phyloP scores from a whole-genome alignment of 2,329 filamentous ascomycete genomes.

The Alternaria postmessia region DNA sequence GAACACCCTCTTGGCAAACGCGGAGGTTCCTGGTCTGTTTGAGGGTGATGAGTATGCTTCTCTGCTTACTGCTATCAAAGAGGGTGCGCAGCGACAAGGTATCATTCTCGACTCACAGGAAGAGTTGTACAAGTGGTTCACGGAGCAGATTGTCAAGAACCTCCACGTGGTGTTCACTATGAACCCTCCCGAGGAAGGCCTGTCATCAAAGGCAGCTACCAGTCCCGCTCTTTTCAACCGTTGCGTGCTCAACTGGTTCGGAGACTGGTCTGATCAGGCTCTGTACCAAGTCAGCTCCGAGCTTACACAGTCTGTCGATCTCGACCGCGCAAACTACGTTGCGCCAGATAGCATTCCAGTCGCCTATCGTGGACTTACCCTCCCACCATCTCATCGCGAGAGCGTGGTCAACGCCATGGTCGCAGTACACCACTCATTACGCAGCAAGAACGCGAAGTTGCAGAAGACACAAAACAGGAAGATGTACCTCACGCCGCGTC shows the following conservation, averaged over 20 bases:
- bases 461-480: constrained; percentile 90
- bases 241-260: constrained; percentile 99
- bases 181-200: constrained; percentile 95
- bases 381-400: constrained; percentile 90
- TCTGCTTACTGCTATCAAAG: constrained; percentile 99
- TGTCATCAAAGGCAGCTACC: constrained; percentile 95
- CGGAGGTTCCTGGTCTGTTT: constrained; percentile 98
- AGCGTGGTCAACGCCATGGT: constrained; percentile 98
- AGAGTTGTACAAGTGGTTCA: constrained; percentile 99
- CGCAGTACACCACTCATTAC: constrained; percentile 94
- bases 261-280: constrained; percentile 99
- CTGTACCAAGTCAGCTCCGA: constrained; percentile 97
- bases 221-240: constrained; percentile 99
- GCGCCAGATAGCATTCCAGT: constrained; percentile 93
- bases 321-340: constrained; percentile 85
- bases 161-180: constrained; percentile 99
- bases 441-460: constrained; percentile 86
- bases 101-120: constrained; percentile 96
- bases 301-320: constrained; percentile 92
- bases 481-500: constrained; percentile 92
- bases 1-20: constrained; percentile 98
- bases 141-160: constrained; percentile 98
- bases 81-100: constrained; percentile 95
- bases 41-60: constrained; percentile 98
- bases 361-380: constrained; percentile 82